Evolutionary conservation across 2,329 filamentous ascomycete species (phyloP).

Genomic region (Alternaria sp.): DNA sequence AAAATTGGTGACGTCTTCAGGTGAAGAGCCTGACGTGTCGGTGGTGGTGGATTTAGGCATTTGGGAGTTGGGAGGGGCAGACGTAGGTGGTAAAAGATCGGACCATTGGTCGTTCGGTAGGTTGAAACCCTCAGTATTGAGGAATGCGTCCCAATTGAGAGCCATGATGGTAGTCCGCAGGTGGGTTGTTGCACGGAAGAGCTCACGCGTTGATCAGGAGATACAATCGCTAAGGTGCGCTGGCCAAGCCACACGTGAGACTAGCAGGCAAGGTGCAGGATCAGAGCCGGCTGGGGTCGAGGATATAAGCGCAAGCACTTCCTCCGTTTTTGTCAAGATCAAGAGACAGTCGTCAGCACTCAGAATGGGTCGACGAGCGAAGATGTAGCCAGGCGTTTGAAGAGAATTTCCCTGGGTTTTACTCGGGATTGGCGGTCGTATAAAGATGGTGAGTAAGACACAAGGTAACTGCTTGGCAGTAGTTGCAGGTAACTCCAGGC

Average conservation of each 20-base stretch:
- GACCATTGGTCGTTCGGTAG: slow-evolving; percentile 51
- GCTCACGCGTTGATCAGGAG: slow-evolving; percentile 52
- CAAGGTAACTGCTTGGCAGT: slow-evolving; percentile 24
- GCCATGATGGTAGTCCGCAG: slow-evolving; percentile 46
- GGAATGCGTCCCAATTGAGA: slow-evolving; percentile 52
- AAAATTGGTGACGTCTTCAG: slow-evolving; percentile 45
- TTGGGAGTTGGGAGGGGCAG: slow-evolving; percentile 39
- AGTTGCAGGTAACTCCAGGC: slow-evolving; percentile 22
- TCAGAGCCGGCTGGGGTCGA: slow-evolving; percentile 27
- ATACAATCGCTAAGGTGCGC: slow-evolving; percentile 37
- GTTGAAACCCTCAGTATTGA: slow-evolving; percentile 49
- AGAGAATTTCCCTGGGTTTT: slow-evolving; percentile 3
- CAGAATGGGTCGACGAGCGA: slow-evolving; percentile 7
- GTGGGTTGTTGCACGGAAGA: slow-evolving; percentile 39
- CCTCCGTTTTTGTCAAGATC: slow-evolving; percentile 18
- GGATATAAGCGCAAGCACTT: slow-evolving; percentile 37
- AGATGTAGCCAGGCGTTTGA: slow-evolving; percentile 10
- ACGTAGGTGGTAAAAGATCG: slow-evolving; percentile 43
- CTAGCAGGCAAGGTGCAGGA: slow-evolving; percentile 31
- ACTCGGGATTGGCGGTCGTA: slow-evolving; percentile 22
- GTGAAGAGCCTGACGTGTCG: slow-evolving; percentile 43
- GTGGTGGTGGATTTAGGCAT: slow-evolving; percentile 49
- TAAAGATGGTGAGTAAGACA: slow-evolving; percentile 32
- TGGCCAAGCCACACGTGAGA: slow-evolving; percentile 37
- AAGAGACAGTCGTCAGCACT: slow-evolving; percentile 4